These are phyloP conservation scores for Sanghuangporus sanghuang DNA, from an alignment of 1,284 basidiomycete species.

Conservation along the genomic window DNA sequence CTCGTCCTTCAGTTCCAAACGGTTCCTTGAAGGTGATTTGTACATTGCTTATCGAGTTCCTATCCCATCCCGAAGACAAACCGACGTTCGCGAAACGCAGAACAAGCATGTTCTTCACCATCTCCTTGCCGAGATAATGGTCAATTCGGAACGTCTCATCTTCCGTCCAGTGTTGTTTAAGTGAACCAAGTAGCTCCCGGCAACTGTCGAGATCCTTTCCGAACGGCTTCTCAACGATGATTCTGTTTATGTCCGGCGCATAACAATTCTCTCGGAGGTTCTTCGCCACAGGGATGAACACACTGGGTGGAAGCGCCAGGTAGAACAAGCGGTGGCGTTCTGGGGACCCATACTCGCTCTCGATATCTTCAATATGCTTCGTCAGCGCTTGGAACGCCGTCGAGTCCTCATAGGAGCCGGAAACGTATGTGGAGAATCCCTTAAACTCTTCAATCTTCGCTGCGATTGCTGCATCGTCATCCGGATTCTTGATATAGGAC, in stretches of 20 bases:
- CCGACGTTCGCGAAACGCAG: conserved; percentile 92
- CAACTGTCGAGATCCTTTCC: conserved; percentile 91
- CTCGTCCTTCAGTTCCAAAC: conserved; percentile 94
- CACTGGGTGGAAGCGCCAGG: conserved; percentile 90
- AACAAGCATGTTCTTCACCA: conserved; percentile 96
- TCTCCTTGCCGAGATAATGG: conserved; percentile 97
- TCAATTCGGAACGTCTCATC: conserved; percentile 98
- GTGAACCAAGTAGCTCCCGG: conserved; percentile 67
- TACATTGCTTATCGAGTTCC: conserved; percentile 89
- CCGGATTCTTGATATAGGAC: conserved; percentile 77
- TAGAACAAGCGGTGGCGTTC: conserved; percentile 83
- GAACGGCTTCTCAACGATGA: conserved; percentile 97
- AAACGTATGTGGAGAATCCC: conserved; percentile 70
- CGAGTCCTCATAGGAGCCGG: conserved; percentile 84
- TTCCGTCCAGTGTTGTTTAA: conserved; percentile 88
- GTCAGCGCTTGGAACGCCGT: conserved; percentile 75
- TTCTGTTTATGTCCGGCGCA: conserved; percentile 73
- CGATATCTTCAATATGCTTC: conserved; percentile 73
- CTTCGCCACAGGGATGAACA: conserved; percentile 85
- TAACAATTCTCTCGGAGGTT: conserved; percentile 84
- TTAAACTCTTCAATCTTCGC: conserved; percentile 80
- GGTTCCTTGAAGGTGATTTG: conserved; percentile 99
- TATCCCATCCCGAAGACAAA: conserved; percentile 85
- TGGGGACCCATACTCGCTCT: conserved; percentile 59
- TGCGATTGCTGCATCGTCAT: conserved; percentile 52